phyloP scores from a whole-genome alignment of 2,329 filamentous ascomycete genomes.

The Aspergillus jensenii region DNA sequence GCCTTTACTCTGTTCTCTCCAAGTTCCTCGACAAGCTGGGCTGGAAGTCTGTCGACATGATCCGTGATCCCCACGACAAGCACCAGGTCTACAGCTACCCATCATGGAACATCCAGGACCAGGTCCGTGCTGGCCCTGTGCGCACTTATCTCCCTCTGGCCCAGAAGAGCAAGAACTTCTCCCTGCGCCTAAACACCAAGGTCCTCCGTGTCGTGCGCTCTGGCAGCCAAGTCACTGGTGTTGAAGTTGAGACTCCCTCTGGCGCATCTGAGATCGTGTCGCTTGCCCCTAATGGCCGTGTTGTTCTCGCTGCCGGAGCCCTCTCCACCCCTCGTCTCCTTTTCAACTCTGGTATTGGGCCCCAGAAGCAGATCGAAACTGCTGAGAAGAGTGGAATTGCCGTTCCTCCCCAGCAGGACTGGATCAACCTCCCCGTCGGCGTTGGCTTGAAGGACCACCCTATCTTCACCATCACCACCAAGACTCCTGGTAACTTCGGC shows the following conservation, averaged over 20 bases:
- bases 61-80: conserved; percentile 60
- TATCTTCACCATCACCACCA: conserved; percentile 19
- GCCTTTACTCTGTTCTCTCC: conserved; percentile 63
- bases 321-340: conserved; percentile 69
- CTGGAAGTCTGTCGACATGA: conserved; percentile 63
- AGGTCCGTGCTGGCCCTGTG: conserved; percentile 67
- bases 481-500: conserved; percentile 18
- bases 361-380: conserved; percentile 46
- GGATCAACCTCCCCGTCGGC: conserved; percentile 53
- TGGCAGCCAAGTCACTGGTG: conserved; percentile 61
- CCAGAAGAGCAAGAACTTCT: conserved; percentile 61
- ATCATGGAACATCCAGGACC: conserved; percentile 64
- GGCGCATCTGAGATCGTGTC: conserved; percentile 59
- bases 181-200: conserved; percentile 63
- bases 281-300: conserved; percentile 61
- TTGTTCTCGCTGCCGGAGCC: conserved; percentile 66
- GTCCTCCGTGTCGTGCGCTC: conserved; percentile 64
- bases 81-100: conserved; percentile 63
- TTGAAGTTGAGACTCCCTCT: conserved; percentile 17
- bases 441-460: conserved; percentile 47
- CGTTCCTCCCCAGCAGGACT: conserved; percentile 39
- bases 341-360: conserved; percentile 67
- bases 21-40: conserved; percentile 58
- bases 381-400: conserved; percentile 43
- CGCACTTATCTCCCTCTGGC: conserved; percentile 68